These are phyloP conservation scores for Nicotiana otophora DNA, from an alignment of 257 asterid species.

Conservation along the genomic window DNA sequence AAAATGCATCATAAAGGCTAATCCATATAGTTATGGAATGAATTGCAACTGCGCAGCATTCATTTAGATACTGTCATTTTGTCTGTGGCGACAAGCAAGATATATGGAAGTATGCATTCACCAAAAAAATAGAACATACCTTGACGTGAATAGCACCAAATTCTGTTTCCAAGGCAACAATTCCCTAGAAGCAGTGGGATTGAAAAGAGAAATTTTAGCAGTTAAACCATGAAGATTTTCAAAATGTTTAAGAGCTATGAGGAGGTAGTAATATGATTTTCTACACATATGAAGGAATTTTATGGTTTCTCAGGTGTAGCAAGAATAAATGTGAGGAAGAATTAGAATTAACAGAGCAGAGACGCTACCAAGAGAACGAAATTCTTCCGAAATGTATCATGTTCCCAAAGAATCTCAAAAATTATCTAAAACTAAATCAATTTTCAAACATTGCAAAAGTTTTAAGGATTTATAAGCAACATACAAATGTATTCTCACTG, in stretches of 20 bases:
- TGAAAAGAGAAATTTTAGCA: not conserved
- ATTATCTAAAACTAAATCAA: not conserved
- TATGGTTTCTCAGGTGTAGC: not conserved
- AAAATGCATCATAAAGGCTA: not conserved
- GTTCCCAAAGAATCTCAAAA: not conserved
- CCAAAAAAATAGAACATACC: conserved; percentile 37
- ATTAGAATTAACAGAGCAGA: not conserved
- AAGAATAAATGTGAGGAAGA: not conserved
- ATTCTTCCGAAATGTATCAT: not conserved
- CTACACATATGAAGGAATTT: not conserved
- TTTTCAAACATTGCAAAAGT: not conserved
- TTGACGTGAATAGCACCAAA: conserved; percentile 78
- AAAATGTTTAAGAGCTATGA: not conserved
- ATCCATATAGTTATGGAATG: not conserved
- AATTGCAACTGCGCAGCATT: not conserved
- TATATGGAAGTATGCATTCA: not conserved
- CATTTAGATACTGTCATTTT: not conserved
- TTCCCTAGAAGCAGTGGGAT: conserved; percentile 48
- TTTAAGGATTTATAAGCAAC: not conserved
- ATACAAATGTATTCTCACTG: too few relatives aligned
- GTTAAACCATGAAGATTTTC: not conserved
- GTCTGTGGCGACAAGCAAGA: not conserved
- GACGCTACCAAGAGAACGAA: not conserved
- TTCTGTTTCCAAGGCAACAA: conserved; percentile 72
- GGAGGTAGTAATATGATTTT: not conserved